A percentile compares a stretch with the other conserved stretches of the same genome.
Evolutionary conservation across 345 rosid genomes (phyloP).

Genomic region (Trapa incisa): DNA sequence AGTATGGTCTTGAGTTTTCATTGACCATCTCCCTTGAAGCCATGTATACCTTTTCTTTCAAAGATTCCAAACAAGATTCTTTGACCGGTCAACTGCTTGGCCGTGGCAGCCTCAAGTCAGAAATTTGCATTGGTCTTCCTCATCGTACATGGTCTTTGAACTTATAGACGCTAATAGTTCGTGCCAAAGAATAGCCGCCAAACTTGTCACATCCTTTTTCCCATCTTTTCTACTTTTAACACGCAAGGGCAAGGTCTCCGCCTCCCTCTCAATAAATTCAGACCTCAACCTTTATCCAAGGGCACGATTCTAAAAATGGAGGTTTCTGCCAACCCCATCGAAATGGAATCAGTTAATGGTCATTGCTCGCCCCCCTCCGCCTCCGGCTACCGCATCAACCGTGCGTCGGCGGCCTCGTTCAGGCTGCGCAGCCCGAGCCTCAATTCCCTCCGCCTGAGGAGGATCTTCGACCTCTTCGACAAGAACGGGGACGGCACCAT

Average conservation of each 20-base stretch:
- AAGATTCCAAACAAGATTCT: too few relatives aligned
- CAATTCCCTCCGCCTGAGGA: conserved; percentile 59
- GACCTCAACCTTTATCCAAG: not conserved
- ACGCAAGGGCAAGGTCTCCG: too few relatives aligned
- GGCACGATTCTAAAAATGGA: not conserved
- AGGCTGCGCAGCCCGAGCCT: conserved; percentile 47
- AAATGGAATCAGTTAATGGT: not conserved
- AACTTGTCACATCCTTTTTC: not conserved
- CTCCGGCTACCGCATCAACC: conserved; percentile 13
- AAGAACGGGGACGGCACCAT: conserved; percentile 64
- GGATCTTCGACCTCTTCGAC: conserved; percentile 74
- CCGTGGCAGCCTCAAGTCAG: too few relatives aligned
- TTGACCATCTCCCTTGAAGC: too few relatives aligned
- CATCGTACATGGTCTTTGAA: too few relatives aligned
- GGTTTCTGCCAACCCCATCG: not conserved
- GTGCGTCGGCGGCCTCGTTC: conserved; percentile 30
- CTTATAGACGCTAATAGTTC: too few relatives aligned
- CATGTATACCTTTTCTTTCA: too few relatives aligned
- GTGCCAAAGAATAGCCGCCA: not conserved
- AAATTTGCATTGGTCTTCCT: too few relatives aligned
- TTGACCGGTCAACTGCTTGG: too few relatives aligned
- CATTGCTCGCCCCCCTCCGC: not conserved
- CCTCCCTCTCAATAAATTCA: not conserved
- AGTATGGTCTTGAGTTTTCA: too few relatives aligned
- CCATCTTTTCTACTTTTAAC: not conserved